Evolutionary conservation across 2,329 filamentous ascomycete species (phyloP).

Genomic region (Xylariaceae sp.): DNA sequence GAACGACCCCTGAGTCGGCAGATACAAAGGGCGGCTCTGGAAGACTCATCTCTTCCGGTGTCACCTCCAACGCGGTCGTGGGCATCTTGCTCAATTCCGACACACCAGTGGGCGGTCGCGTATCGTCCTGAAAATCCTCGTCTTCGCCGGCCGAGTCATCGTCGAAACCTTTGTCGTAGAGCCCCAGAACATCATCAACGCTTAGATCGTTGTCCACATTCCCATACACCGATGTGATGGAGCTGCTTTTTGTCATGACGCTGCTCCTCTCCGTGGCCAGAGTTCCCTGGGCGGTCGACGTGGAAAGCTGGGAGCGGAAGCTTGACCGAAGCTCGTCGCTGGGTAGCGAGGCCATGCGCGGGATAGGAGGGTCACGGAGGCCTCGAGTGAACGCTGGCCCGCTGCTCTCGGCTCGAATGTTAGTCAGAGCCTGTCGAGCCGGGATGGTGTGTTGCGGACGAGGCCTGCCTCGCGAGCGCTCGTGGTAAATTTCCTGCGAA

Average conservation of each 20-base stretch:
- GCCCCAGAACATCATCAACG: conserved; percentile 67
- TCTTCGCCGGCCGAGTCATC: conserved; percentile 48
- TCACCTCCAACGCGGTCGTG: conserved; percentile 40
- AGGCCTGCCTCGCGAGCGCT: conserved; percentile 22
- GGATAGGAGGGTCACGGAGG: conserved; percentile 28
- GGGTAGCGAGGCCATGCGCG: conserved; percentile 43
- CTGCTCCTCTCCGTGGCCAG: conserved; percentile 79
- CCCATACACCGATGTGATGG: conserved; percentile 59
- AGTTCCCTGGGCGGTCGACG: conserved; percentile 57
- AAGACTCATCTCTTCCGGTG: conserved; percentile 28
- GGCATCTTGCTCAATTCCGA: conserved; percentile 39
- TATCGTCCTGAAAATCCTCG: conserved; percentile 35
- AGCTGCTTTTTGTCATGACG: conserved; percentile 75
- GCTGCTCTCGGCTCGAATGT: conserved; percentile 37
- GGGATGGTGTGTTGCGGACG: neutral
- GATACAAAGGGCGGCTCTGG: neutral
- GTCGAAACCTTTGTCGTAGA: conserved; percentile 64
- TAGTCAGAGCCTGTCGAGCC: conserved; percentile 27
- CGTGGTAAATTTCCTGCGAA: conserved; percentile 39
- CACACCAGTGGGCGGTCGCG: conserved; percentile 37
- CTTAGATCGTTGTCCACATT: conserved; percentile 51
- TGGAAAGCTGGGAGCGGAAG: conserved; percentile 54
- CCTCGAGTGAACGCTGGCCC: conserved; percentile 36
- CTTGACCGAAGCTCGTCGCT: conserved; percentile 55
- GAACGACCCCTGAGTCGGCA: conserved; percentile 10